Evolutionary conservation across 2,329 filamentous ascomycete genomes (phyloP).

Genomic region (Diaporthe amygdali): DNA sequence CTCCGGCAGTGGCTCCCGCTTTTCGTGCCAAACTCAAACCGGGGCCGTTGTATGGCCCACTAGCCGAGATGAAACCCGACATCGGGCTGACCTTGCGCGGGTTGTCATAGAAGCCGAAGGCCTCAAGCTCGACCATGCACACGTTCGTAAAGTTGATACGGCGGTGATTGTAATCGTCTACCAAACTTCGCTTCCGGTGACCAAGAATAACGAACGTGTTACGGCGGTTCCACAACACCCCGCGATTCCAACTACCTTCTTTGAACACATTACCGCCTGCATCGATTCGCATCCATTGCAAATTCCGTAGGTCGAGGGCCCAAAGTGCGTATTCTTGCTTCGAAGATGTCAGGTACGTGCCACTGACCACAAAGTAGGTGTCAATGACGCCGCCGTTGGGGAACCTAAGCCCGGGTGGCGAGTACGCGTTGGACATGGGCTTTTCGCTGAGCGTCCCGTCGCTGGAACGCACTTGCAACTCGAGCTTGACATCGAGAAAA

Average conservation of each 20-base stretch:
- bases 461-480: constrained; percentile 84
- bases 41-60: constrained; percentile 67
- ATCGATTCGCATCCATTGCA: constrained; percentile 96
- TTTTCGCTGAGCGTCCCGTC: constrained; percentile 87
- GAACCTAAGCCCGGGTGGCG: constrained; percentile 90
- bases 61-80: constrained; percentile 85
- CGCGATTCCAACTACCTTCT: constrained; percentile 97
- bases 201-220: constrained; percentile 97
- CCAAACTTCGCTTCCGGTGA: constrained; percentile 89
- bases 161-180: constrained; percentile 97
- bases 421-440: constrained; percentile 85
- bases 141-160: constrained; percentile 97
- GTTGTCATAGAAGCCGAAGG: constrained; percentile 97
- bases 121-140: constrained; percentile 95
- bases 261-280: constrained; percentile 93
- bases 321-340: constrained; percentile 98
- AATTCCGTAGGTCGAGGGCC: constrained; percentile 85
- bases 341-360: constrained; percentile 95
- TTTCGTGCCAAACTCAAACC: constrained; percentile 63
- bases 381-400: constrained; percentile 96
- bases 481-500: constrained; percentile 94
- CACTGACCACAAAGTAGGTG: constrained; percentile 95
- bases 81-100: constrained; percentile 79
- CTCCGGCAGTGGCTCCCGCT: constrained; percentile 72
- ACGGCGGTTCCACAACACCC: constrained; percentile 88